Conservation (phyloP, 805 yeast species). For the Yamadazyma phyllophila region DNA sequence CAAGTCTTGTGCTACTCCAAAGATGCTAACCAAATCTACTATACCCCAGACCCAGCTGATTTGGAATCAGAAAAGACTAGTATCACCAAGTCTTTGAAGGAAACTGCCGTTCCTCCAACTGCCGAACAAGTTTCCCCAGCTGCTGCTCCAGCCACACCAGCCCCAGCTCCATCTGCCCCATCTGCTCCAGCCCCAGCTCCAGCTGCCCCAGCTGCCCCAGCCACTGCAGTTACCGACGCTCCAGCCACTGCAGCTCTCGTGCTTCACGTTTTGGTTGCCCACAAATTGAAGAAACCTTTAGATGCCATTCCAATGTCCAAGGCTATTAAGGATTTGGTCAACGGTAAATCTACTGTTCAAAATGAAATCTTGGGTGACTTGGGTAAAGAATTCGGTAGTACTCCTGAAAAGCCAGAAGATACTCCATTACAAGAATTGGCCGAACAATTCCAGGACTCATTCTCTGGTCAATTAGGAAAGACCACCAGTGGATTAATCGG, state of each 20-base stretch:
- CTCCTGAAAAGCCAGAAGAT: conserved; percentile 99
- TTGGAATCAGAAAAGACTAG: conserved; percentile 21
- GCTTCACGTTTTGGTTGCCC: conserved; percentile 89
- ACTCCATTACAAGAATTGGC: conserved; percentile 95
- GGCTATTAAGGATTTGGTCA: conserved; percentile 95
- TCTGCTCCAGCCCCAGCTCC: conserved; percentile 60
- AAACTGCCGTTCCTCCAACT: conserved; percentile 29
- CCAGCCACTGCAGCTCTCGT: conserved; percentile 83
- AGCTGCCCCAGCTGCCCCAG: conserved; percentile 76
- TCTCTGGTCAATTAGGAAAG: conserved; percentile 87
- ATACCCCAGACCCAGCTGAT: conserved; percentile 78
- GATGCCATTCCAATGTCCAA: conserved; percentile 84
- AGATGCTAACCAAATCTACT: conserved; percentile 94
- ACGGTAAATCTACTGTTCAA: conserved; percentile 98
- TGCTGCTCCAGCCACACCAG: conserved; percentile 49
- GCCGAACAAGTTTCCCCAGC: conserved; percentile 25
- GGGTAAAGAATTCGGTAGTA: conserved; percentile 96
- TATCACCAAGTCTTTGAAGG: conserved; percentile 18
- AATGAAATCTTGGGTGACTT: conserved; percentile 98
- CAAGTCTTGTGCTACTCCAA: conserved; percentile 94
- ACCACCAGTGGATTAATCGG: conserved; percentile 86
- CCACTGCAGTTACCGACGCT: conserved; percentile 79
- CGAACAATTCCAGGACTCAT: conserved; percentile 89
- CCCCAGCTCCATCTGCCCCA: conserved; percentile 52
- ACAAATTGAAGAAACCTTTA: conserved; percentile 87